Conservation (phyloP, 108 stramenopile genomes). For the Chaetoceros muelleri region DNA sequence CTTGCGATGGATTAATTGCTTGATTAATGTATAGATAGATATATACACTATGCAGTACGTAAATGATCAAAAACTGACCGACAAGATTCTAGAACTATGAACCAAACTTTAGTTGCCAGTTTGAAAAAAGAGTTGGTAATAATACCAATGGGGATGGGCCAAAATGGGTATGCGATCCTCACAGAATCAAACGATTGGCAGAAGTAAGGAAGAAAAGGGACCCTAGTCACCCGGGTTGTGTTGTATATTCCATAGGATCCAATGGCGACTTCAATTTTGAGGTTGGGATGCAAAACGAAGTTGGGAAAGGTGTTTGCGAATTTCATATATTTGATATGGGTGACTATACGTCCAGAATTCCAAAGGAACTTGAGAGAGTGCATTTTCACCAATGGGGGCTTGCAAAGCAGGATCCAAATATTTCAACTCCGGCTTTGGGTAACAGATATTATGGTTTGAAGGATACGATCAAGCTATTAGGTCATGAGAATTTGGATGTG, state of each 20-base stretch:
- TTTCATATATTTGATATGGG: constrained; percentile 51
- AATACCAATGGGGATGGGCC: constrained; percentile 42
- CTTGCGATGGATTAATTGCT: too few relatives aligned
- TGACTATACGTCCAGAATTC: constrained; percentile 17
- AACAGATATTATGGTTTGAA: constrained; percentile 7
- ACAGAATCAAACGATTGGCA: constrained; percentile 22
- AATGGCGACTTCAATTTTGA: constrained; percentile 37
- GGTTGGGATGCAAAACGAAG: constrained; percentile 19
- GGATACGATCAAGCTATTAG: constrained; percentile 33
- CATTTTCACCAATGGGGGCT: constrained; percentile 55
- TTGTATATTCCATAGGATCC: constrained; percentile 45
- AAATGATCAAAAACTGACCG: background rate
- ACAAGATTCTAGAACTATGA: constrained; percentile 31
- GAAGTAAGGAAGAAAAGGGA: constrained; percentile 9
- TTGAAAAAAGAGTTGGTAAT: constrained; percentile 32
- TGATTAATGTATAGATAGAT: too few relatives aligned
- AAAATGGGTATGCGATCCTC: constrained; percentile 60
- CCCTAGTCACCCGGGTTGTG: constrained; percentile 20
- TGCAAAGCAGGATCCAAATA: constrained; percentile 1
- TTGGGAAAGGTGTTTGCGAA: constrained; percentile 32
- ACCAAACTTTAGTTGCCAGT: constrained; percentile 43
- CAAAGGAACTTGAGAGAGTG: constrained; percentile 17
- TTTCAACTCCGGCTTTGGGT: background rate
- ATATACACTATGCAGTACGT: background rate
- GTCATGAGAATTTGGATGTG: constrained; percentile 29